These are phyloP conservation scores for Pleurotus tuoliensis DNA, from an alignment of 768 basidiomycete species.

Conservation along the genomic window DNA sequence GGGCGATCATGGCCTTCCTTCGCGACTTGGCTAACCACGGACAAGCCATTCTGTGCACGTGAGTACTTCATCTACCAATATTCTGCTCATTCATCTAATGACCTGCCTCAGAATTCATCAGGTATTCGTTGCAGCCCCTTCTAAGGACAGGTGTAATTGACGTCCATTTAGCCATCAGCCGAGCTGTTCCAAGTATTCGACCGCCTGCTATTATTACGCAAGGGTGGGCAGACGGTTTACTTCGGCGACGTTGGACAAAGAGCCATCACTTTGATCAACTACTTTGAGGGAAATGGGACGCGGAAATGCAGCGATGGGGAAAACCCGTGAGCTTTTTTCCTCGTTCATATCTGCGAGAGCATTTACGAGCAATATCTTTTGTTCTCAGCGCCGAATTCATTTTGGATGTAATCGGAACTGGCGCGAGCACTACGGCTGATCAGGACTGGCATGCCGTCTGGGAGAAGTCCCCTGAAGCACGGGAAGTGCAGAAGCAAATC, in stretches of 20 bases:
- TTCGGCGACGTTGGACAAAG: constrained; percentile 55
- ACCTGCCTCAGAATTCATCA: constrained; percentile 38
- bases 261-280: constrained; percentile 47
- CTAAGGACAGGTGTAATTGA: neutral
- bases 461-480: neutral
- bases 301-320: constrained; percentile 45
- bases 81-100: neutral
- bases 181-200: constrained; percentile 44
- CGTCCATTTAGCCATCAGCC: constrained; percentile 19
- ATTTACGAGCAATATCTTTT: constrained; percentile 21
- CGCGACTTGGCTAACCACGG: constrained; percentile 74
- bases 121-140: constrained; percentile 11
- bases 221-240: constrained; percentile 60
- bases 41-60: constrained; percentile 87
- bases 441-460: constrained; percentile 49
- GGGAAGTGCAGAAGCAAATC: constrained; percentile 27
- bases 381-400: constrained; percentile 51
- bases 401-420: constrained; percentile 74
- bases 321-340: constrained; percentile 45
- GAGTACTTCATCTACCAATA: constrained; percentile 19
- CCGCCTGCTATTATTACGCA: constrained; percentile 56
- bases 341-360: neutral
- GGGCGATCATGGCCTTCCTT: constrained; percentile 76
- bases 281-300: constrained; percentile 61
- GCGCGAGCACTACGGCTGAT: constrained; percentile 49